Base-by-base conservation (phyloP, 306 rosid species). In the Citrullus mucosospermus region DNA sequence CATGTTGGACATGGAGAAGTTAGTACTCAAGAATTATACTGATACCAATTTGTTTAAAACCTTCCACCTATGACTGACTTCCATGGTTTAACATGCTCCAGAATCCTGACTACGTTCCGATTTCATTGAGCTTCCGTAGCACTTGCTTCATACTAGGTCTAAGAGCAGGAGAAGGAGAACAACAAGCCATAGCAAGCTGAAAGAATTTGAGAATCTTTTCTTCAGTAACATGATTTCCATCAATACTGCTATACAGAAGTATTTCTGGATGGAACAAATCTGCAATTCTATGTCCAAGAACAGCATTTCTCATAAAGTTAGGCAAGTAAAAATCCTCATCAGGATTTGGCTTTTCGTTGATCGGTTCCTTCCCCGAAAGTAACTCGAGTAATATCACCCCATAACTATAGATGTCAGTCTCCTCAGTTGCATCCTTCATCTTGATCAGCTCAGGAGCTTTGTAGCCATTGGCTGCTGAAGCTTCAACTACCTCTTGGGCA, bases 151-250 rank as follows among this genome's bases (percentile, higher is more conserved):
- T 86, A 84, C 74, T 91, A 50, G 99, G 99, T 83, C 99, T 91
- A 46, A 92, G 85, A 66, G 96, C 86, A 66, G 99, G 94, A 8
- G 96, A 88, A 76, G 97, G 97, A 36, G 98, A 91, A 77, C 99
- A 96, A 78, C 97, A 96, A 60, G 99, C 85, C 98, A 92, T 88
- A 2, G 99, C 97, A 75, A 96, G 96, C 88, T 91, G 94, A 78
- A 93, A 92, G 79, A 88, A 86, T 59, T 91, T 88, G 84, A 96
- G 93, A 81, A 96, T 86, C 67, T 79, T 65, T 83, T 90, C 98
- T 88, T 91, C 93, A 0, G 86, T 80, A 9, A 87, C 91, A 9
- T 75, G 82, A 72, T 65, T 60, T 53, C 80, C 83, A 25, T 81
- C 86, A 32, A 83, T 81, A 13, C 76, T 53, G 78, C 79, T 83